phyloP scores from a whole-genome alignment of 1,139 yeast genomes.

The Kodamaea sp. region DNA sequence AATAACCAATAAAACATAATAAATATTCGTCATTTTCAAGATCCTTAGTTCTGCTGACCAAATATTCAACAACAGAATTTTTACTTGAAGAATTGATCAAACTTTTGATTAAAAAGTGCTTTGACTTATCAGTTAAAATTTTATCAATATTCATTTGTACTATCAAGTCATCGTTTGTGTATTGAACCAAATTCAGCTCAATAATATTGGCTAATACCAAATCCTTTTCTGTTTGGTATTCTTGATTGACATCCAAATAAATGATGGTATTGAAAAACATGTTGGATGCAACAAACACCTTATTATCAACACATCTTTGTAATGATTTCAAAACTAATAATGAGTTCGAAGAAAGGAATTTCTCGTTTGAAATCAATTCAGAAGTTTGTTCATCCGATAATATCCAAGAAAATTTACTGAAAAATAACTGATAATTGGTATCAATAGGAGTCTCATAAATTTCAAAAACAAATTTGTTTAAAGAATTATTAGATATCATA shows the following conservation, averaged over 20 bases:
- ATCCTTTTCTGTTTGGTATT: constrained; percentile 3
- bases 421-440: constrained; percentile 11
- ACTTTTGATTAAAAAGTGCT: constrained; percentile 23
- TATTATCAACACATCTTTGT: constrained; percentile 1
- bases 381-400: constrained; percentile 18
- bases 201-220: neutral
- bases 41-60: constrained; percentile 14
- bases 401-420: constrained; percentile 23
- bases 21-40: constrained; percentile 18
- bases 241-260: constrained; percentile 1
- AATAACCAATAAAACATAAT: constrained; percentile 21
- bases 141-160: constrained; percentile 12
- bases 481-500: constrained; percentile 10
- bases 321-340: constrained; percentile 4
- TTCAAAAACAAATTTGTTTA: constrained; percentile 12
- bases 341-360: neutral
- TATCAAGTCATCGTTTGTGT: constrained; percentile 17
- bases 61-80: constrained; percentile 13
- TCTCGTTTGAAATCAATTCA: constrained; percentile 4
- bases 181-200: constrained; percentile 17
- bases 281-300: neutral
- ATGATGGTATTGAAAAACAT: constrained; percentile 7
- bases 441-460: constrained; percentile 8
- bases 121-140: constrained; percentile 14
- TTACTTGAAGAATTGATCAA: constrained; percentile 15